Percentiles rank a stretch among this genome's conserved stretches.
Conservation (phyloP, 805 yeast genomes). For the Blastobotrys mokoenaii region DNA sequence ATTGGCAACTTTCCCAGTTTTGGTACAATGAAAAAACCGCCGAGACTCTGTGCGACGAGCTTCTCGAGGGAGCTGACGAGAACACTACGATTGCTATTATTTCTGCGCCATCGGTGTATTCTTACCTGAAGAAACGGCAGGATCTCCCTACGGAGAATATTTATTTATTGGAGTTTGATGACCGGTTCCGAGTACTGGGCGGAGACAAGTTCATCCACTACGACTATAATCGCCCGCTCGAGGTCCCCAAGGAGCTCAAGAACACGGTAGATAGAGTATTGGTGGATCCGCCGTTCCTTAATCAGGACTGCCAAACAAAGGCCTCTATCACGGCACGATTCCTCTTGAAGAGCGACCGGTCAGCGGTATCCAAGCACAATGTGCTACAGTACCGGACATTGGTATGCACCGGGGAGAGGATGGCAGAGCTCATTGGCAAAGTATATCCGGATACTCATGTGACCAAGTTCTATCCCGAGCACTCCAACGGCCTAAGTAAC, state of each 20-base stretch:
- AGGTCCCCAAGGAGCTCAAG: constrained; percentile 46
- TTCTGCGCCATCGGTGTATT: constrained; percentile 89
- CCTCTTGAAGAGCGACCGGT: constrained; percentile 34
- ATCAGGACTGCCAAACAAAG: constrained; percentile 71
- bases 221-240: constrained; percentile 65
- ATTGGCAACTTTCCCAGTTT: constrained; percentile 91
- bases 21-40: constrained; percentile 79
- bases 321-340: constrained; percentile 54
- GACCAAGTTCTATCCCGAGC: constrained; percentile 70
- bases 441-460: constrained; percentile 56
- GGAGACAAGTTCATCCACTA: constrained; percentile 65
- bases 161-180: constrained; percentile 71
- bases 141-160: constrained; percentile 52
- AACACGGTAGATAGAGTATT: constrained; percentile 63
- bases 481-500: constrained; percentile 76
- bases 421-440: constrained; percentile 52
- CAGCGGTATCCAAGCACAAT: constrained; percentile 34
- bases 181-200: constrained; percentile 64
- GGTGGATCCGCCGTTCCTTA: constrained; percentile 85
- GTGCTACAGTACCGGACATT: constrained; percentile 31
- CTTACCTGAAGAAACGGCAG: constrained; percentile 56
- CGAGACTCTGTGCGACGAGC: constrained; percentile 52
- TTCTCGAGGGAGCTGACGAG: constrained; percentile 67
- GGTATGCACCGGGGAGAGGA: constrained; percentile 87
- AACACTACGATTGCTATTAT: constrained; percentile 66